These are phyloP conservation scores for Lactifluus piperatus DNA, from an alignment of 768 basidiomycete species.

Conservation along the genomic window DNA sequence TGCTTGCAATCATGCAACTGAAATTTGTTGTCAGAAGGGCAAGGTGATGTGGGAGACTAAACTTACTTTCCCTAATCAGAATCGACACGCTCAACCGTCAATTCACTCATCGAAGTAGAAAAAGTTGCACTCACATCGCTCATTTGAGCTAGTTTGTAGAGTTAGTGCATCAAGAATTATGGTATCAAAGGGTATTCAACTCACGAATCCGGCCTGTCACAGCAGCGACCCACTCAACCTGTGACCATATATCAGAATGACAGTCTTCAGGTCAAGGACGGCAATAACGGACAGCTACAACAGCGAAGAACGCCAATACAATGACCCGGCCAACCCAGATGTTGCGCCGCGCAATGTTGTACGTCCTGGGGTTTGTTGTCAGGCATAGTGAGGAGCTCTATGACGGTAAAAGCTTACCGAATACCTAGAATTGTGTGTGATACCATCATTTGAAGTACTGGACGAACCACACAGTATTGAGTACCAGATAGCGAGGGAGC, in stretches of 20 bases:
- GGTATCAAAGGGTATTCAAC: slow-evolving; percentile 19
- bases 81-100: not conserved
- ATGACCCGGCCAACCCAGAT: slow-evolving; percentile 33
- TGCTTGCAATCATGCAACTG: slow-evolving; percentile 41
- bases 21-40: not conserved
- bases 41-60: not conserved
- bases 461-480: not conserved
- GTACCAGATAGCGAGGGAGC: not conserved
- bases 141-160: slow-evolving; percentile 5
- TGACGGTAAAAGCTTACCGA: slow-evolving; percentile 32
- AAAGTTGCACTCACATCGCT: not conserved
- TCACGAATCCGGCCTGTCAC: slow-evolving; percentile 42
- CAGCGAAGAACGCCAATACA: slow-evolving; percentile 31
- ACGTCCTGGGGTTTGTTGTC: slow-evolving; percentile 33
- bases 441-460: slow-evolving; percentile 55
- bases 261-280: slow-evolving; percentile 17
- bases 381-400: not conserved
- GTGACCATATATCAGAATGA: not conserved
- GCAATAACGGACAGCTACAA: slow-evolving; percentile 34
- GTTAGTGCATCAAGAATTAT: slow-evolving; percentile 3
- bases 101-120: not conserved
- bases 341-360: slow-evolving; percentile 47
- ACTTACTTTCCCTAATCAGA: slow-evolving; percentile 32
- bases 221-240: slow-evolving; percentile 47
- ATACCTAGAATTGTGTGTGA: slow-evolving; percentile 59